Evolutionary conservation across 345 rosid genomes (phyloP), one percentile per base, ranked within the genome.

Genomic region (Reutealis trisperma): DNA sequence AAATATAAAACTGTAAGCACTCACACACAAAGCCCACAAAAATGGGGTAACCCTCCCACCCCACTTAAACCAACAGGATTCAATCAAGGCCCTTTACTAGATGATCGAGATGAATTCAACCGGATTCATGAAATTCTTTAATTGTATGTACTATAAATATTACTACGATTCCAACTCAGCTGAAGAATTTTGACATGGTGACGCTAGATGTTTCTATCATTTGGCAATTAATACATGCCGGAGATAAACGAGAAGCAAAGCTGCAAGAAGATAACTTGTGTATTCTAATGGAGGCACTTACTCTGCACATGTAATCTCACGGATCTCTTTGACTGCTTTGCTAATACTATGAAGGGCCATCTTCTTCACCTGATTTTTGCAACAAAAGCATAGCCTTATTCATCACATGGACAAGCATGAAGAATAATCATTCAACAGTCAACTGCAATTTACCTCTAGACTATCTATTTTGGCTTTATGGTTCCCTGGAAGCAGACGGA

Each of bases 241-340:
- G 59, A 19, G 22, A 0, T 18, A 16, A 54, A 54, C n/a, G 5
- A 54, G 59, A 54, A 54, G n/a, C 59, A 47, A 54, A 34, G 41
- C 41, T 34, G 41, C 57, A 54, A 54, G 5, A 54, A 4, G 21
- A 49, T 51, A 5, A 54, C 59, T 54, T 54, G 0, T 3, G 10
- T 54, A 54, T 14, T 68, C 72, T 25, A 25, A 30, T 25, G 22
- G 44, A 51, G 79, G 59, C 68, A 82, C 85, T 84, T 77, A 85
- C 84, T 80, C 87, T n/a, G 85, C 82, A 27, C 83, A 79, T 49
- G 97, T 91, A 71, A 94, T 89, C 76, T 94, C 88, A n/a, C 84
- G 93, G 47, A 96, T 88, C 83, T 93, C 92, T 78, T 86, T 85
- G 67, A 94, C 78, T 65, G 99, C 98, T 73, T 82, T 75, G 65